Base-by-base conservation (phyloP, 2,329 filamentous ascomycete genomes). In the Penicillium oxalicum region DNA sequence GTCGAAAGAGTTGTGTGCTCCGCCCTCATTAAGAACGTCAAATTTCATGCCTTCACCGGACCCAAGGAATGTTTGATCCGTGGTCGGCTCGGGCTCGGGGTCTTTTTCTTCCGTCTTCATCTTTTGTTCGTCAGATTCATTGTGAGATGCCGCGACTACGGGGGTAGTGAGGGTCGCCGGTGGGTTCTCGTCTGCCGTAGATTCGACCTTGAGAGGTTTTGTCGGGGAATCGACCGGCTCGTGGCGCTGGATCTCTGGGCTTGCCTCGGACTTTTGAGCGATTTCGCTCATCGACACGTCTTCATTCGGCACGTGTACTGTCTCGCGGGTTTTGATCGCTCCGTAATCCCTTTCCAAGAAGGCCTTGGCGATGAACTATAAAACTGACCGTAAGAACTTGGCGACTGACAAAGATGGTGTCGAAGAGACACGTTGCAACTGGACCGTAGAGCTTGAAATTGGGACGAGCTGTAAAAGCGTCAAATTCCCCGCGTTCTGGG, bases 261-360 rank as follows among this genome's bases (percentile, higher is more conserved):
- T 59, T 29, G 49, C 42, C 35, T 57, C 52, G 12, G 38, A 40
- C 18, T 50, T 54, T 25, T 54, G 48, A 5, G 49, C 51, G 18
- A 56, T 49, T 47, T 64, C 63, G 9, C 45, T 51, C 67, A 67
- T 67, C 5, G 49, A 50, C 43, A 62, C 57, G 51, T 70, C 67
- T 48, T 67, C 53, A 3, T 52, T 45, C 29, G 54, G 53, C 32
- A 57, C 54, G n/a, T 60, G 51, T n/a, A 58, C 58, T 24, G 58
- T 51, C 42, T 65, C 69, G 26, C 56, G 62, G 4, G 65, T 65
- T 49, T 60, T 61, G 36, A 70, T 55, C 13, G 59, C 61, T 39
- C 71, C 65, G 44, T 72, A 72, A 45, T 73, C 70, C 48, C 60
- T 65, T 57, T 73, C 70, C 12, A 73, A 53, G 43, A 71, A 68